Conservation (phyloP, 768 basidiomycete species). For the Auricularia heimuer region DNA sequence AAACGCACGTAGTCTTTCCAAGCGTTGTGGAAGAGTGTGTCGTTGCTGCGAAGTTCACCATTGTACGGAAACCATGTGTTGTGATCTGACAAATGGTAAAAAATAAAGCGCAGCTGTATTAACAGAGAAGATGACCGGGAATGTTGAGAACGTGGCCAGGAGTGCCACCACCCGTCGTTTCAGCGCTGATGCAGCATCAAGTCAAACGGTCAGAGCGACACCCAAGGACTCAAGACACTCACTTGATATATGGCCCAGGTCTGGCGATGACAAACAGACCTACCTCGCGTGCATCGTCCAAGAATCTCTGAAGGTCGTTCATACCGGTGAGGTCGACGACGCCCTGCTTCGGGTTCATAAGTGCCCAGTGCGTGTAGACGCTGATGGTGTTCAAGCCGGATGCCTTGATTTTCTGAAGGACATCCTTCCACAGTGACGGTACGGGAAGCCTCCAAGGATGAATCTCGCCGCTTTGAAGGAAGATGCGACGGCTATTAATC, state of each 20-base stretch:
- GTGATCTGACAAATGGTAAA: not conserved
- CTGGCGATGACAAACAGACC: not conserved
- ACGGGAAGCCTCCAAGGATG: slow-evolving; percentile 18
- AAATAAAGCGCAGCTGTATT: too few species aligned
- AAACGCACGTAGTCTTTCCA: slow-evolving; percentile 50
- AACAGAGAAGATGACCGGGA: not conserved
- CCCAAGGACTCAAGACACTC: not conserved
- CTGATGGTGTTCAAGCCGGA: slow-evolving; percentile 71
- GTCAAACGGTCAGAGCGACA: slow-evolving; percentile 1
- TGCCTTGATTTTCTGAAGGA: slow-evolving; percentile 25
- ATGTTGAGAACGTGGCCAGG: slow-evolving; percentile 15
- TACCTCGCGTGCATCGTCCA: not conserved
- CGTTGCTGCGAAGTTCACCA: slow-evolving; percentile 60
- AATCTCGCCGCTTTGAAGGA: slow-evolving; percentile 16
- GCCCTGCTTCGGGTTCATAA: slow-evolving; percentile 1
- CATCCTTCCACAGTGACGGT: slow-evolving; percentile 14
- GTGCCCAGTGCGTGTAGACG: slow-evolving; percentile 55
- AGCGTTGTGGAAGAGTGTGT: slow-evolving; percentile 54
- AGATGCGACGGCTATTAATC: slow-evolving; percentile 14
- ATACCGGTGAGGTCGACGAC: slow-evolving; percentile 3
- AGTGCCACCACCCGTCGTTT: slow-evolving; percentile 70
- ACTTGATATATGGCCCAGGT: not conserved
- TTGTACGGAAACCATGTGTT: slow-evolving; percentile 57
- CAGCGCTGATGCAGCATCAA: slow-evolving; percentile 24
- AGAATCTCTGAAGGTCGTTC: slow-evolving; percentile 8